phyloP scores from a whole-genome alignment of 1,139 yeast genomes.

The Hyphopichia buzzinii region DNA sequence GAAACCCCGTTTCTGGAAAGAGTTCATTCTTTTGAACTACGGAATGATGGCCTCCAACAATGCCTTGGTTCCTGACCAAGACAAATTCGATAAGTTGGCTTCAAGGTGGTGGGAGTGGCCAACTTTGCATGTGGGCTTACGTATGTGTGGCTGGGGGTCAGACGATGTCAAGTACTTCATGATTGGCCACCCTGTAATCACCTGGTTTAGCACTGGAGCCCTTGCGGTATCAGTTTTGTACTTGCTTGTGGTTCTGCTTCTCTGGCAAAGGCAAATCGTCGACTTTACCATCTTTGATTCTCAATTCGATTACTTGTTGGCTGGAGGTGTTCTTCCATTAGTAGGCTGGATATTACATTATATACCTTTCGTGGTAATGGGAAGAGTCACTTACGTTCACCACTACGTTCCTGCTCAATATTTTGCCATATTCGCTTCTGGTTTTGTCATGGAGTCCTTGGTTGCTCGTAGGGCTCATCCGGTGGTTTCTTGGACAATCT shows the following conservation, averaged over 20 bases:
- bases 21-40: conserved; percentile 64
- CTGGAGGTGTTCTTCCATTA: conserved; percentile 29
- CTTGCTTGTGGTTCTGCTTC: conserved; percentile 16
- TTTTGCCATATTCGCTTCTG: conserved; percentile 32
- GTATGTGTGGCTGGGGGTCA: conserved; percentile 68
- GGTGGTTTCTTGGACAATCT: conserved; percentile 14
- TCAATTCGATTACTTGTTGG: conserved; percentile 27
- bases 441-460: conserved; percentile 32
- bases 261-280: conserved; percentile 36
- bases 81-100: conserved; percentile 61
- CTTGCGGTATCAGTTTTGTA: conserved; percentile 20
- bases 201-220: conserved; percentile 52
- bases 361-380: conserved; percentile 32
- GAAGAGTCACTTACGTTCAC: conserved; percentile 34
- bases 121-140: conserved; percentile 54
- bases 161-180: conserved; percentile 53
- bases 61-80: conserved; percentile 72
- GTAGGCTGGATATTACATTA: conserved; percentile 33
- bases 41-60: conserved; percentile 81
- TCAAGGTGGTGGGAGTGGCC: conserved; percentile 89
- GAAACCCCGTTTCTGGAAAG: conserved; percentile 65
- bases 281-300: conserved; percentile 14
- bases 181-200: conserved; percentile 65
- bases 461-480: conserved; percentile 14
- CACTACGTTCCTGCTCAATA: conserved; percentile 37